Evolutionary conservation across 306 rosid genomes (phyloP).

Genomic region (Sicyos baderoa): DNA sequence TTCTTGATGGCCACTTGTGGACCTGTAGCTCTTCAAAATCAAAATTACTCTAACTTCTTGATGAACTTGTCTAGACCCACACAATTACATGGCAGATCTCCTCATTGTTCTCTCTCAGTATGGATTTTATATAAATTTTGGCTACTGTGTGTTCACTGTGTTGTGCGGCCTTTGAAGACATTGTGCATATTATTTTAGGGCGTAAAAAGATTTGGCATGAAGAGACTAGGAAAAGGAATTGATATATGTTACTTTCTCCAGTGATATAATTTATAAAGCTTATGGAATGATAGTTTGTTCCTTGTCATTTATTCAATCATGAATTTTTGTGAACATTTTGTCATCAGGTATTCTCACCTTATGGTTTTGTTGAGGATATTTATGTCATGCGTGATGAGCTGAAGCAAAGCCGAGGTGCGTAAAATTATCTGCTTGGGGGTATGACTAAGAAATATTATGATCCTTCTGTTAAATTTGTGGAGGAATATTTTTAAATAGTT

Average conservation of each 20-base stretch:
- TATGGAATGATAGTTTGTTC: constrained; percentile 4
- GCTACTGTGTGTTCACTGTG: constrained; percentile 5
- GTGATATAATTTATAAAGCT: background rate
- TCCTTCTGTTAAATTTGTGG: background rate
- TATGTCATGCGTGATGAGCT: constrained; percentile 40
- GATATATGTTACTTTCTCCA: background rate
- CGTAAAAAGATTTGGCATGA: background rate
- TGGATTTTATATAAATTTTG: constrained; percentile 2
- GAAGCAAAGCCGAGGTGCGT: constrained; percentile 57
- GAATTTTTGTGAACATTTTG: constrained; percentile 24
- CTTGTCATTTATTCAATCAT: background rate
- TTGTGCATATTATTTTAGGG: background rate
- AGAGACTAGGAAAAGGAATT: background rate
- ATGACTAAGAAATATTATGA: background rate
- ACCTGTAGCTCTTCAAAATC: background rate
- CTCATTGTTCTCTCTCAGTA: background rate
- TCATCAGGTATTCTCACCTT: constrained; percentile 72
- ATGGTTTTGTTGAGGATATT: constrained; percentile 63
- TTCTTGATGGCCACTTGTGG: background rate
- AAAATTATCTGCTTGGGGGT: background rate
- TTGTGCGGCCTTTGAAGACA: background rate
- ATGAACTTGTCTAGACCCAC: background rate
- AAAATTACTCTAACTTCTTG: background rate
- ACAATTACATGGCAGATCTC: background rate
- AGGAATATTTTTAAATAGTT: background rate